Conservation (phyloP, 1,139 yeast species). For the Ashbya aceris region DNA sequence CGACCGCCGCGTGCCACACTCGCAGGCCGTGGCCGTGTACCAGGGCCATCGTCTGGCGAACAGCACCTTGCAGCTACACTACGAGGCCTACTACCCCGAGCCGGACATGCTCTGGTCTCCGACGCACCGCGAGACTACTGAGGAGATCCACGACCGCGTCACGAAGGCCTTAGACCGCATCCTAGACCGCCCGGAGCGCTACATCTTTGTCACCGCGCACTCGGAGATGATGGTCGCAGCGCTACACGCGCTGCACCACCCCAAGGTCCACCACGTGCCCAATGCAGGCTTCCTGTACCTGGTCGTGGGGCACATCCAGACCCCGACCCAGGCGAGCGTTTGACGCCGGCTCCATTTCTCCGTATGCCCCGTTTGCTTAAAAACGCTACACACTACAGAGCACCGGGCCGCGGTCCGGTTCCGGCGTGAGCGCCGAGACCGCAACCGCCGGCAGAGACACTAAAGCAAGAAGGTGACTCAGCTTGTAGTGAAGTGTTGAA, state of each 20-base stretch:
- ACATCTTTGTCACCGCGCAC: conserved; percentile 47
- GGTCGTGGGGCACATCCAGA: conserved; percentile 36
- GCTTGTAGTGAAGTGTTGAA: no score
- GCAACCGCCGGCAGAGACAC: no score
- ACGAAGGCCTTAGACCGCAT: conserved; percentile 33
- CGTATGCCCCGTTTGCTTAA: no score
- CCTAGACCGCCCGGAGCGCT: conserved; percentile 25
- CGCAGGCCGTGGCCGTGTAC: conserved; percentile 15
- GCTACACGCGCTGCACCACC: conserved; percentile 43
- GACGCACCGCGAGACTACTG: conserved; percentile 38
- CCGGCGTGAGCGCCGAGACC: no score
- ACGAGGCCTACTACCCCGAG: conserved; percentile 40
- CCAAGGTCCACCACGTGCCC: conserved; percentile 41
- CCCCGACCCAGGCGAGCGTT: neutral
- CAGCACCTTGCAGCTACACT: conserved; percentile 28
- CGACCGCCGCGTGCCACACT: conserved; percentile 40
- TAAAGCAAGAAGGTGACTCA: no score
- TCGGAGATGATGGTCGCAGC: conserved; percentile 52
- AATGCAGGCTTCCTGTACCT: conserved; percentile 58
- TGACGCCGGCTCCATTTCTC: no score
- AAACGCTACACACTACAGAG: no score
- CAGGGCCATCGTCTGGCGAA: conserved; percentile 9
- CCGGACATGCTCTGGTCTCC: conserved; percentile 37
- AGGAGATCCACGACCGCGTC: conserved; percentile 43
- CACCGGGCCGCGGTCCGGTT: no score